Base-by-base conservation (phyloP, 2,329 filamentous ascomycete species). In the Anisogramma anomala region DNA sequence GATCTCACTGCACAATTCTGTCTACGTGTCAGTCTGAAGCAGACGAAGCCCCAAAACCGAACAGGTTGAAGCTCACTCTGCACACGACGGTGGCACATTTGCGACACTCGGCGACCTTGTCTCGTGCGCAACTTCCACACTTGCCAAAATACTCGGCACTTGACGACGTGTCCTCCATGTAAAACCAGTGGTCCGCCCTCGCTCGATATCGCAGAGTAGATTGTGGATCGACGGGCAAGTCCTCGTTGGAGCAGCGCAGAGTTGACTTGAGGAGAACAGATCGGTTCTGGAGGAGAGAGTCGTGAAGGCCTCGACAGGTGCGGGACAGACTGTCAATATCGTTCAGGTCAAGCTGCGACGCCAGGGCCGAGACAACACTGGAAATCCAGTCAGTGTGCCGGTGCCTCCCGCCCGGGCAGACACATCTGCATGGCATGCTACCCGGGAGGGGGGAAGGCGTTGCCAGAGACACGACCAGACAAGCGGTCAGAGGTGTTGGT, bases 1-100 rank as follows among this genome's bases (percentile, higher is more conserved):
- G 83, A 78, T 60, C 95, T 94, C 54, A 85, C 82, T 5, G 81
- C 80, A 61, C 89, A 96, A 52, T 96, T 96, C 86, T 94, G 58
- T 7, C 17, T n/a, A 9, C 6, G n/a, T 32, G 27, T 47, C 28
- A 49, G 28, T 35, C 1, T n/a, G 22, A 7, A 6, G 1, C 31
- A n/a, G 14, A 25, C 17, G 35, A 25, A 43, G 15, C 47, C 25
- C 17, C 31, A 36, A 13, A 7, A 13, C 11, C 9, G 7, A 9
- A 14, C 14, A n/a, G 22, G n/a, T 5, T 6, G 28, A 6, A 6
- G 13, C 74, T 58, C 72, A 93, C 87, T 58, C 89, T 75, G 60
- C 89, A 96, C 41, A 94, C 77, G 19, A 87, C 71, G 20, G 65
- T 77, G 28, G 72, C 74, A 58, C 89, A 96, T 48, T 79, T 74